phyloP scores from a whole-genome alignment of 2,329 filamentous ascomycete genomes.

The Meredithiella fracta region DNA sequence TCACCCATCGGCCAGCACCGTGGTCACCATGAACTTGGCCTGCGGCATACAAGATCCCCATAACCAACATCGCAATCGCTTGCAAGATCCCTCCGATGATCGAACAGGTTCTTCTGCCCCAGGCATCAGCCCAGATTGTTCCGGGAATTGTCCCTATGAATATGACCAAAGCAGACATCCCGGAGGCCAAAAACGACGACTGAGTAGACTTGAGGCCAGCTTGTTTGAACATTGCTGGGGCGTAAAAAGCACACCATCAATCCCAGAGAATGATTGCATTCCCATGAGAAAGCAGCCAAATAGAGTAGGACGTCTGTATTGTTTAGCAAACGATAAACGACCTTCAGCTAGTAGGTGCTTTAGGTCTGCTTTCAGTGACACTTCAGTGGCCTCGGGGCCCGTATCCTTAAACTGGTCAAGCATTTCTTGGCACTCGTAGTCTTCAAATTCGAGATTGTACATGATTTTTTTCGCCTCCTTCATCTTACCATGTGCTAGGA shows the following conservation, averaged over 20 bases:
- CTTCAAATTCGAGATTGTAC: constrained; percentile 27
- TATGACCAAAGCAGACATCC: constrained; percentile 40
- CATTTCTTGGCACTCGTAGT: constrained; percentile 23
- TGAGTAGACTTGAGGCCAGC: constrained; percentile 38
- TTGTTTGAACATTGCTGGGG: constrained; percentile 41
- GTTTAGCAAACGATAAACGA: constrained; percentile 21
- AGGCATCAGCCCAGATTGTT: constrained; percentile 36
- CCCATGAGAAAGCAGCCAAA: constrained; percentile 42
- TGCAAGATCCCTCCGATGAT: constrained; percentile 36
- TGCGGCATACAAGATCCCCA: constrained; percentile 34
- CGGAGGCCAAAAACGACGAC: constrained; percentile 40
- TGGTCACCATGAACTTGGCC: constrained; percentile 22
- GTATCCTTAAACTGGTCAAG: constrained; percentile 19
- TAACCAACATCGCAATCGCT: constrained; percentile 34
- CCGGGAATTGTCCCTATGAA: constrained; percentile 37
- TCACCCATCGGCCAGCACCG: constrained; percentile 31
- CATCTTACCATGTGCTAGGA: constrained; percentile 27
- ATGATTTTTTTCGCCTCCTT: constrained; percentile 28
- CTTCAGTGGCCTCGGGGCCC: neutral
- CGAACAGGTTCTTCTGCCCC: constrained; percentile 37
- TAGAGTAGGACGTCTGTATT: constrained; percentile 28
- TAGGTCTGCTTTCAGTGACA: constrained; percentile 19
- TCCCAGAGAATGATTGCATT: constrained; percentile 43
- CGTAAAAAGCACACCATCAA: constrained; percentile 48
- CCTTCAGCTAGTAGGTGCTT: constrained; percentile 21